phyloP scores from a whole-genome alignment of 108 stramenopile species.

The Seminavis robusta region DNA sequence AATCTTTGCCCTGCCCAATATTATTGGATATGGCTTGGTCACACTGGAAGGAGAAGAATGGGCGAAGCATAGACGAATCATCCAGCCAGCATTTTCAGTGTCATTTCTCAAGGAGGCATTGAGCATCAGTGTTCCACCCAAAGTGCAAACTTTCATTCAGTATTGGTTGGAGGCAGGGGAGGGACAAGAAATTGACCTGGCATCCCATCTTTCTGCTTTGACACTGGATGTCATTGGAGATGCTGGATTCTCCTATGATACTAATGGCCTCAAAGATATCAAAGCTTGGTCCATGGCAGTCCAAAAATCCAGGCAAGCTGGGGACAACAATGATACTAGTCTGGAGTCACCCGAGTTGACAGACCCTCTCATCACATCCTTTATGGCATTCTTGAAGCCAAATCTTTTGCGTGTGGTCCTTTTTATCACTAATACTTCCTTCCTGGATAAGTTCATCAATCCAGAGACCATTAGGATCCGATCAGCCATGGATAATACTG shows the following conservation, averaged over 20 bases:
- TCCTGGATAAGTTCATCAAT: constrained; percentile 24
- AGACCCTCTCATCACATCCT: constrained; percentile 32
- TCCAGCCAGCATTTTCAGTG: constrained; percentile 54
- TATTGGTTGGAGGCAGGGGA: constrained; percentile 34
- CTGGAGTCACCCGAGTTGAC: constrained; percentile 6
- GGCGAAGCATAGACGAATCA: constrained; percentile 57
- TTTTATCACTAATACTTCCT: constrained; percentile 9
- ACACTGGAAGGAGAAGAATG: constrained; percentile 53
- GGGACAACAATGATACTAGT: neutral
- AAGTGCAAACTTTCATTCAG: constrained; percentile 20
- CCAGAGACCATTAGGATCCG: constrained; percentile 7
- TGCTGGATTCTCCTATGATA: constrained; percentile 58
- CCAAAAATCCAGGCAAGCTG: neutral
- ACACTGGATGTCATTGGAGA: constrained; percentile 61
- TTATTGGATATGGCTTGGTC: constrained; percentile 50
- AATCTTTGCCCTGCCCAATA: constrained; percentile 1
- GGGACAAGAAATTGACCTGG: constrained; percentile 45
- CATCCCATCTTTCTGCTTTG: constrained; percentile 41
- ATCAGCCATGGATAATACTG: constrained; percentile 26
- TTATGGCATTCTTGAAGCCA: constrained; percentile 13
- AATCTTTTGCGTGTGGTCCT: constrained; percentile 19
- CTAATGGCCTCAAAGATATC: constrained; percentile 32
- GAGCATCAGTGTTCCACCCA: constrained; percentile 24
- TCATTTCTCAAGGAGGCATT: constrained; percentile 32
- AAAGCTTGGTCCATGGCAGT: constrained; percentile 40